Evolutionary conservation across 768 basidiomycete species (phyloP), one percentile per base, ranked within the genome.

Genomic region (Xanthoconium stramineum): DNA sequence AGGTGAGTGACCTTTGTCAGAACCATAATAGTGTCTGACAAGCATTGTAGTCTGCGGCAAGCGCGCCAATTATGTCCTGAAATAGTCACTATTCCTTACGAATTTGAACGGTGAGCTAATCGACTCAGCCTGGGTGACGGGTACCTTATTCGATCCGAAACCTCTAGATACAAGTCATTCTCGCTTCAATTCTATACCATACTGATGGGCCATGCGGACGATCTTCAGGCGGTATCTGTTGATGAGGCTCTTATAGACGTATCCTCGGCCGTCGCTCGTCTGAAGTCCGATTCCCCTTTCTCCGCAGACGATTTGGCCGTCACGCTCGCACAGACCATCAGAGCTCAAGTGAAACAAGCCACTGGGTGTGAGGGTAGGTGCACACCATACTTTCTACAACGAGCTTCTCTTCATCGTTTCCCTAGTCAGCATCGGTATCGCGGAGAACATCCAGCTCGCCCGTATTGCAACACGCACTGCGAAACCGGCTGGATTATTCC

Each of bases 181-280:
- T 94, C 96, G 0, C 72, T 94, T 49, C 80, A 86, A 37, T 98
- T 98, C 69, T 98, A 99, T 71, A 93, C 90, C 6, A 89, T 97
- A 52, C 79, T 98, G 33, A 91, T 98, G 85, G 76, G 81, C 0
- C 85, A 89, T 65, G 91, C 93, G 24, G 92, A 97, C 64, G 92
- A 94, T 61, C 76, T 98, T 3, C 88, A 98, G 73, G 94, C 95
- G 2, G 95, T 98, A 15, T 96, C 94, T 2, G 91, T 98, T 6
- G 97, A 99, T 58, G 97, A 99, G 69, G 96, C 94, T 0, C 79
- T 98, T 24, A 85, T 98, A 57, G 95, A 98, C 55, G 91, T 95
- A 15, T 86, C 91, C 0, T 79, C 74, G 5, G 76, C 79, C 0
- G 80, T 90, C 39, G 76, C 74, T 13, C 78, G 75, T 57, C 47